Evolutionary conservation across 2,329 filamentous ascomycete genomes (phyloP).

Genomic region (Botrytis porri): DNA sequence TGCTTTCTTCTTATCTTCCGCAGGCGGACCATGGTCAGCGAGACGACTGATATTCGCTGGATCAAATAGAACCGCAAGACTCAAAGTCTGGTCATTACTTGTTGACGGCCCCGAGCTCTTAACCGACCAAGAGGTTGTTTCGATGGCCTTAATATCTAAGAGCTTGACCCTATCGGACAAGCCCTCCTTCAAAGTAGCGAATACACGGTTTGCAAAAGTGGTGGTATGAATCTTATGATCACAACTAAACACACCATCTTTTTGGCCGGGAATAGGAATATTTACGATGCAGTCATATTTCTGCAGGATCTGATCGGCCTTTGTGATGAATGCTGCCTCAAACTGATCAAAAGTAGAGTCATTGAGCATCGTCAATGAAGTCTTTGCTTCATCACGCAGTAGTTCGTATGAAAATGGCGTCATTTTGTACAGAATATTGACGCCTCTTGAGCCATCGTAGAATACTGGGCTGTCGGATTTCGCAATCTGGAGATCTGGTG

Average conservation of each 20-base stretch:
- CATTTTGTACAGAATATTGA: constrained; percentile 92
- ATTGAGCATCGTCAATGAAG: constrained; percentile 71
- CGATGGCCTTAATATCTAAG: constrained; percentile 55
- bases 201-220: constrained; percentile 53
- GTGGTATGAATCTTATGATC: constrained; percentile 32
- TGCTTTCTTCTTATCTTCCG: constrained; percentile 81
- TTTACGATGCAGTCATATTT: constrained; percentile 51
- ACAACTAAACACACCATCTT: constrained; percentile 22
- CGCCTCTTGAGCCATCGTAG: constrained; percentile 69
- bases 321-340: constrained; percentile 75
- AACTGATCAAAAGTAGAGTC: constrained; percentile 77
- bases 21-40: constrained; percentile 83
- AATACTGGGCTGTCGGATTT: constrained; percentile 61
- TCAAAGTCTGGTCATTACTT: constrained; percentile 43
- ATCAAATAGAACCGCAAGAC: constrained; percentile 70
- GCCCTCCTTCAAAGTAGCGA: constrained; percentile 65
- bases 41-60: constrained; percentile 67
- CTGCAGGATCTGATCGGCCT: constrained; percentile 52
- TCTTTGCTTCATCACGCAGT: constrained; percentile 70
- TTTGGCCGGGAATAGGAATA: constrained; percentile 24
- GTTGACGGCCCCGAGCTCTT: constrained; percentile 40
- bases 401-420: constrained; percentile 74
- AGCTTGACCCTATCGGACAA: constrained; percentile 71
- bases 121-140: constrained; percentile 46
- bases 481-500: constrained; percentile 43